Evolutionary conservation across 169 alveolate species (phyloP).

Genomic region (Plasmodium fragile): DNA sequence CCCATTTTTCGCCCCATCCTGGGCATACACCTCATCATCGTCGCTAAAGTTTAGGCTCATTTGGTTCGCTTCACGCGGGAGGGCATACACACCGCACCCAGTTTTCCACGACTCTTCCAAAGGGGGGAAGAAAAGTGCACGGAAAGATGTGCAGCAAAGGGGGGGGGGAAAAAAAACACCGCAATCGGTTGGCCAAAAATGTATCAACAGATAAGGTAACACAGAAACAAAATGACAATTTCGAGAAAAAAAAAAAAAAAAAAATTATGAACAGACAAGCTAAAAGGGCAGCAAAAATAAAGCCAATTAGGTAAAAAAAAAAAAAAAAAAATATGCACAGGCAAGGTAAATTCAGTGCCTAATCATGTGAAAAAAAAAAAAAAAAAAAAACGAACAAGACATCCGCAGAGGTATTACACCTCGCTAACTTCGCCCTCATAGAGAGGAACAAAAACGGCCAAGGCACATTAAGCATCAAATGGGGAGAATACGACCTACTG

Average conservation of each 20-base stretch:
- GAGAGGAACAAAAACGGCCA: not conserved
- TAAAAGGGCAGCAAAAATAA: not conserved
- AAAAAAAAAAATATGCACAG: slow-evolving; percentile 6
- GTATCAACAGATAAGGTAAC: not conserved
- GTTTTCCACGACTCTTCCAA: not conserved
- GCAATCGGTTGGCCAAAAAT: not conserved
- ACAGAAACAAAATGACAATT: not conserved
- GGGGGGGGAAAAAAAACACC: not conserved
- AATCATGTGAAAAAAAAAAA: not conserved
- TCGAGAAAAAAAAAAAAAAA: not conserved
- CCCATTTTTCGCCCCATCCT: not conserved
- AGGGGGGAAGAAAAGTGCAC: not conserved
- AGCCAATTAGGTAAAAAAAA: not conserved
- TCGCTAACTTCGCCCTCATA: not conserved
- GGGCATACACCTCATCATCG: slow-evolving; percentile 51
- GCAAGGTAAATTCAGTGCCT: not conserved
- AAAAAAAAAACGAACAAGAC: not conserved
- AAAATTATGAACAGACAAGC: not conserved
- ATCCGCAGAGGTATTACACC: not conserved
- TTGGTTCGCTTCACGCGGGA: not conserved
- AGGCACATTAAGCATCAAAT: not conserved
- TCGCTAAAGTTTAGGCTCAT: slow-evolving; percentile 75
- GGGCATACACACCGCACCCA: not conserved
- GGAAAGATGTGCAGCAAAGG: not conserved
- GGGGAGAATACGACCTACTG: not conserved